Evolutionary conservation across 495 filamentous ascomycete species (phyloP).

Genomic region (Penicillium subrubescens): DNA sequence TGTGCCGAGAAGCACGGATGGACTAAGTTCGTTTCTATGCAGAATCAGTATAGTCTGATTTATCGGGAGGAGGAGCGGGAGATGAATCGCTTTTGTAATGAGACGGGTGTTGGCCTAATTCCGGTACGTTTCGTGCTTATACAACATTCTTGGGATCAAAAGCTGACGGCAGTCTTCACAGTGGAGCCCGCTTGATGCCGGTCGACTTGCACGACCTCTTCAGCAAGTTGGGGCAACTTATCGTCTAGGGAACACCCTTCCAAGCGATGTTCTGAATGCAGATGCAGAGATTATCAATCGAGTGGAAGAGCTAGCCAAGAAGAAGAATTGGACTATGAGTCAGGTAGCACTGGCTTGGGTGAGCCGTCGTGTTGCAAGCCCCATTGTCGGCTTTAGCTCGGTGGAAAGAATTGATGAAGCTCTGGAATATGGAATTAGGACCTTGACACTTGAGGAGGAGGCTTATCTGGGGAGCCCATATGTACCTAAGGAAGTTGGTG

Average conservation of each 20-base stretch:
- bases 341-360: conserved; percentile 65
- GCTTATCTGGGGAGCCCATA: conserved; percentile 62
- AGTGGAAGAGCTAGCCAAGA: conserved; percentile 60
- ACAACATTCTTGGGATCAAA: background rate
- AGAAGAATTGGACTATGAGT: conserved; percentile 55
- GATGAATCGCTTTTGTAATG: conserved; percentile 16
- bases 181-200: conserved; percentile 52
- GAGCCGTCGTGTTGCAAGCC: conserved; percentile 47
- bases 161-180: background rate
- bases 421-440: conserved; percentile 43
- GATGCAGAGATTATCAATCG: conserved; percentile 52
- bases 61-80: conserved; percentile 5
- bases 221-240: conserved; percentile 26
- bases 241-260: conserved; percentile 15
- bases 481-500: conserved; percentile 37
- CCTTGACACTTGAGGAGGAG: conserved; percentile 56
- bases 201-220: conserved; percentile 42
- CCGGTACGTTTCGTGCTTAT: conserved; percentile 15
- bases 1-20: conserved; percentile 3
- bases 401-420: conserved; percentile 58
- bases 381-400: conserved; percentile 62
- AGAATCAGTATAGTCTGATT: background rate
- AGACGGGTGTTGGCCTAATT: conserved; percentile 15
- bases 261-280: conserved; percentile 29
- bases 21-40: conserved; percentile 7